phyloP scores from a whole-genome alignment of 75 land plant species.

The Cupressus sempervirens region DNA sequence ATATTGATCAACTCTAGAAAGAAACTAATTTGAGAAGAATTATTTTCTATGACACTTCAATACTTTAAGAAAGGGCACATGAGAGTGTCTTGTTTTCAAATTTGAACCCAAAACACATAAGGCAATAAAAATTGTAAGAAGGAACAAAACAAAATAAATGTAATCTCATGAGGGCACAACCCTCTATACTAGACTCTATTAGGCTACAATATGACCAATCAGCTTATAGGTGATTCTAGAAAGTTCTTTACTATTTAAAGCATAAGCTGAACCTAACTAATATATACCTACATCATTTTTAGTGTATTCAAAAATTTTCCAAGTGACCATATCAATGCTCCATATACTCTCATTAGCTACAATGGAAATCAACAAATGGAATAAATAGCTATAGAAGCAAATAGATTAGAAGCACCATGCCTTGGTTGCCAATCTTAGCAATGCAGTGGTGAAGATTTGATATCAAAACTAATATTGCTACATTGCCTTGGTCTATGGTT shows the following conservation, averaged over 20 bases:
- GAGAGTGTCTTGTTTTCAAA: background rate
- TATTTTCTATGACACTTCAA: background rate
- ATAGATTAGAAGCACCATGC: too few relatives aligned
- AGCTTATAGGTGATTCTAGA: background rate
- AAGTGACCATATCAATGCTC: slow-evolving; percentile 98
- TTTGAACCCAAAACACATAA: background rate
- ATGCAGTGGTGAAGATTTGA: too few relatives aligned
- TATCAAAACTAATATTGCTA: too few relatives aligned
- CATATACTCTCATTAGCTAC: slow-evolving; percentile 98
- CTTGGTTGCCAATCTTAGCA: too few relatives aligned
- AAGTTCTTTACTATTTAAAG: background rate
- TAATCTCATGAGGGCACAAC: background rate
- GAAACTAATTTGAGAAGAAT: background rate
- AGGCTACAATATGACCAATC: background rate
- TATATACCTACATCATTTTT: slow-evolving; percentile 88
- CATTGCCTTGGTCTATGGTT: too few relatives aligned
- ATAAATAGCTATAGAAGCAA: too few relatives aligned
- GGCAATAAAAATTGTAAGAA: background rate
- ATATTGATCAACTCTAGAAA: background rate
- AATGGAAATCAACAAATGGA: slow-evolving; percentile 9
- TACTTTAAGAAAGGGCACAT: background rate
- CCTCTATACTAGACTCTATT: too few relatives aligned
- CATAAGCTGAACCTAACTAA: slow-evolving; percentile 54
- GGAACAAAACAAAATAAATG: background rate
- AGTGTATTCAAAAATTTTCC: slow-evolving; percentile 97